These are phyloP conservation scores for Diplocarpon mali DNA, from an alignment of 2,329 filamentous ascomycete species.

Conservation along the genomic window DNA sequence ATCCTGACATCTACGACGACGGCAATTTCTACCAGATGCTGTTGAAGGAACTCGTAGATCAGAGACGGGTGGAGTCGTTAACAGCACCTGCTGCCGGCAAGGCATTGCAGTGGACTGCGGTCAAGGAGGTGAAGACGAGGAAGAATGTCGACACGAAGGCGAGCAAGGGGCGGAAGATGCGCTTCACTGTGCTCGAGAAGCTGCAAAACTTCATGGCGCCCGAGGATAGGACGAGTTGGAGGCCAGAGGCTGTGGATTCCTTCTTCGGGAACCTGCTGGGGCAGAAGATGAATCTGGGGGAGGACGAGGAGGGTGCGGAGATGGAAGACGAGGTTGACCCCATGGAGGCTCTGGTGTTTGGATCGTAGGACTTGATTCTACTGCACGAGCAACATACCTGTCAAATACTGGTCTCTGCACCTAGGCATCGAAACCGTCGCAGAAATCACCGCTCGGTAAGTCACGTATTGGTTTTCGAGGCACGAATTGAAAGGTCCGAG, in stretches of 20 bases:
- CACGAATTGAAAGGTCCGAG: no score
- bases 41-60: conserved; percentile 85
- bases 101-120: conserved; percentile 48
- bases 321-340: conserved; percentile 21
- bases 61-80: conserved; percentile 62
- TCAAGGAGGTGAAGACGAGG: conserved; percentile 68
- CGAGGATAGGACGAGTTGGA: conserved; percentile 73
- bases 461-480: no score
- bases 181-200: conserved; percentile 93
- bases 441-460: no score
- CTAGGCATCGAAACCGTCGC: no score
- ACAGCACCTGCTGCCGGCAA: conserved; percentile 29
- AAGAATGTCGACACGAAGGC: conserved; percentile 86
- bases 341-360: conserved; percentile 4
- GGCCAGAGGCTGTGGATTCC: conserved; percentile 63
- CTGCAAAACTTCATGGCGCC: conserved; percentile 96
- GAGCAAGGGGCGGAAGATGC: conserved; percentile 87
- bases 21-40: conserved; percentile 90
- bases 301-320: conserved; percentile 41
- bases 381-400: not conserved
- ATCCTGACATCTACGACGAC: conserved; percentile 71
- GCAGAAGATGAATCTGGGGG: conserved; percentile 53
- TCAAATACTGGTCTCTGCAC: not conserved
- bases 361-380: not conserved
- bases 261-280: conserved; percentile 69